phyloP scores from a whole-genome alignment of 1,139 yeast species.

The Blastobotrys illinoisensis region DNA sequence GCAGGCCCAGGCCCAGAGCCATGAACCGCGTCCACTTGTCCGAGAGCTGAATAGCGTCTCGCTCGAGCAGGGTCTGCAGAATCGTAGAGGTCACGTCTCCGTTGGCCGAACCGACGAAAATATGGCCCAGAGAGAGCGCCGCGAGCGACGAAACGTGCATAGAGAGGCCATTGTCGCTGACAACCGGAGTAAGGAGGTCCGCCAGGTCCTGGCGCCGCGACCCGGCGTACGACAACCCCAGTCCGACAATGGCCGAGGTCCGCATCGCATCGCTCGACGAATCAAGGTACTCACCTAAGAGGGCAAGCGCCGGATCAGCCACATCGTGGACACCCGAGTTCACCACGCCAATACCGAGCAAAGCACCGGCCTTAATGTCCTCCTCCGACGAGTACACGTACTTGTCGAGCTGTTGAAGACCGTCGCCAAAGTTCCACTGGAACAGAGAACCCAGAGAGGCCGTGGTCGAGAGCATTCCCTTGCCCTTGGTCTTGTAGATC shows the following conservation, averaged over 20 bases:
- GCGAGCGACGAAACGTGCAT: conserved; percentile 82
- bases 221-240: conserved; percentile 95
- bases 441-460: conserved; percentile 87
- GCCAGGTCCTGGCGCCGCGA: conserved; percentile 81
- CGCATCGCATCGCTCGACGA: conserved; percentile 51
- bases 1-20: conserved; percentile 86
- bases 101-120: conserved; percentile 92
- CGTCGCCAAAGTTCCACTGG: conserved; percentile 89
- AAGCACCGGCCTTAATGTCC: conserved; percentile 92
- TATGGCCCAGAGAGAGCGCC: conserved; percentile 88
- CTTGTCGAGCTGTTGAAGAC: conserved; percentile 84
- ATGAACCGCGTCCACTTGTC: conserved; percentile 86
- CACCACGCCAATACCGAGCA: conserved; percentile 92
- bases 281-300: conserved; percentile 71
- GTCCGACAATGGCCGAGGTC: conserved; percentile 79
- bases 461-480: conserved; percentile 90
- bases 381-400: conserved; percentile 81
- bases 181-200: conserved; percentile 74
- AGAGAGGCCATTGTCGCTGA: conserved; percentile 69
- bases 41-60: conserved; percentile 69
- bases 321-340: conserved; percentile 94
- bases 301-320: conserved; percentile 84
- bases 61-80: conserved; percentile 82
- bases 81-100: conserved; percentile 91
- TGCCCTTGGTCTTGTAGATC: conserved; percentile 89